These are phyloP conservation scores for Venturia aucupariae DNA, from an alignment of 2,329 filamentous ascomycete genomes.

Conservation along the genomic window DNA sequence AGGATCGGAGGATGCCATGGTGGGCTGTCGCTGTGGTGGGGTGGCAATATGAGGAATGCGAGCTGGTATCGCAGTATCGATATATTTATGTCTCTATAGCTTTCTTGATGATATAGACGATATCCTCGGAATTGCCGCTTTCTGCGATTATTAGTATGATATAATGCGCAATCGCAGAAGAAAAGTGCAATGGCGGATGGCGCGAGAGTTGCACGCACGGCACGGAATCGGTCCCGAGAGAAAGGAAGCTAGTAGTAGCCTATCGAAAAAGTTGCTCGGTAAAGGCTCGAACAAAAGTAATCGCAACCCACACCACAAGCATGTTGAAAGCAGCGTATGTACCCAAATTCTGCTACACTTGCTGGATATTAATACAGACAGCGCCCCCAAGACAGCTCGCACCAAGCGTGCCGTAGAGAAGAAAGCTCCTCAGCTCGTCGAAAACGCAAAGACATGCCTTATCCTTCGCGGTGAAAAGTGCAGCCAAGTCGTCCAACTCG, in stretches of 20 bases:
- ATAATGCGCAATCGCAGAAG: neutral
- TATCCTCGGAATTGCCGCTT: neutral
- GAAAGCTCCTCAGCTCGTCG: constrained; percentile 76
- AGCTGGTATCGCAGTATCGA: neutral
- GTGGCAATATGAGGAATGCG: neutral
- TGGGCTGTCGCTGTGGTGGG: neutral
- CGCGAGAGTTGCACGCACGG: too few relatives aligned
- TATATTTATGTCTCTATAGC: neutral
- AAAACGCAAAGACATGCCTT: constrained; percentile 84
- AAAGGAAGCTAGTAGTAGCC: too few relatives aligned
- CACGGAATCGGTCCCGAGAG: too few relatives aligned
- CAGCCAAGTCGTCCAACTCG: constrained; percentile 72
- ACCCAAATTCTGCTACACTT: neutral
- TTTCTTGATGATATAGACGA: neutral
- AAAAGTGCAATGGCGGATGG: neutral
- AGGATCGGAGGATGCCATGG: constrained; percentile 8
- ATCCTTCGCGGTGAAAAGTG: constrained; percentile 83
- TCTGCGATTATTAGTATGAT: neutral
- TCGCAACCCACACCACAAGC: neutral
- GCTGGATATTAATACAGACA: neutral
- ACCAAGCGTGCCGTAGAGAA: constrained; percentile 93
- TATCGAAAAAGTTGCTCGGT: neutral
- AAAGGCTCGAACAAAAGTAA: neutral
- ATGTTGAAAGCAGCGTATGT: constrained; percentile 13
- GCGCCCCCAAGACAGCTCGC: constrained; percentile 53